A percentile compares a stretch with the other conserved stretches of the same genome.
Evolutionary conservation across 1,284 basidiomycete species (phyloP).

Genomic region (Cryptococcus sp.): DNA sequence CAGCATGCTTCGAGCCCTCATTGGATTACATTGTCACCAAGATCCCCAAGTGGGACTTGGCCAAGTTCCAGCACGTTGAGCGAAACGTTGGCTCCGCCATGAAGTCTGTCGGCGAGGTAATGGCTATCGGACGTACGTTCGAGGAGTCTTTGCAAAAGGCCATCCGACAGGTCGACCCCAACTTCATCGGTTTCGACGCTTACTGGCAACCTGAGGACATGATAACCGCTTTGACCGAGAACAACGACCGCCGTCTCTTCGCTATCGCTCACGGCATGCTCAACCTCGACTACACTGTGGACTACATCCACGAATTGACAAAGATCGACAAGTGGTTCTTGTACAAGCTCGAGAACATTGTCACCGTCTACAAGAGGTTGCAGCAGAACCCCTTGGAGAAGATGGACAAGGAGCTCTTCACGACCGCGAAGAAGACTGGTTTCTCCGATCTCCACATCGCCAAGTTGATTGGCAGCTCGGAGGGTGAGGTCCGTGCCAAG

Average conservation of each 20-base stretch:
- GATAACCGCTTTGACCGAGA: constrained; percentile 67
- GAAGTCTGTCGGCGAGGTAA: constrained; percentile 99
- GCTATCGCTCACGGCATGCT: constrained; percentile 92
- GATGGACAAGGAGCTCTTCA: constrained; percentile 67
- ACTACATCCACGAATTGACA: constrained; percentile 86
- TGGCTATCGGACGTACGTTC: constrained; percentile 99
- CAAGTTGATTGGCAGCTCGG: constrained; percentile 67
- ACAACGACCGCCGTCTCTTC: constrained; percentile 86
- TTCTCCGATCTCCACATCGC: constrained; percentile 95
- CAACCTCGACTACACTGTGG: constrained; percentile 86
- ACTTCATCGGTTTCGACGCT: constrained; percentile 65
- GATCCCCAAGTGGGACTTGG: constrained; percentile 99
- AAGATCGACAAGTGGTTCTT: constrained; percentile 99
- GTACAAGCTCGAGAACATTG: constrained; percentile 90
- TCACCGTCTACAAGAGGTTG: constrained; percentile 72
- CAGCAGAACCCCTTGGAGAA: constrained; percentile 69
- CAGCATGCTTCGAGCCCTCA: constrained; percentile 99
- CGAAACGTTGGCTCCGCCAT: constrained; percentile 95
- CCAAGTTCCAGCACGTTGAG: constrained; percentile 96
- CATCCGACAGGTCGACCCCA: constrained; percentile 93
- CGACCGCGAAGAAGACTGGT: constrained; percentile 83
- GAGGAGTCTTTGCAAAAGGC: constrained; percentile 99
- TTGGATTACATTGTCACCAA: constrained; percentile 99
- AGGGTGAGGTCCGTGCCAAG: constrained; percentile 69
- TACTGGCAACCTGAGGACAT: constrained; percentile 75